Evolutionary conservation across 345 rosid species (phyloP), one percentile per base, ranked within the genome.

Genomic region (Lumnitzera littorea): DNA sequence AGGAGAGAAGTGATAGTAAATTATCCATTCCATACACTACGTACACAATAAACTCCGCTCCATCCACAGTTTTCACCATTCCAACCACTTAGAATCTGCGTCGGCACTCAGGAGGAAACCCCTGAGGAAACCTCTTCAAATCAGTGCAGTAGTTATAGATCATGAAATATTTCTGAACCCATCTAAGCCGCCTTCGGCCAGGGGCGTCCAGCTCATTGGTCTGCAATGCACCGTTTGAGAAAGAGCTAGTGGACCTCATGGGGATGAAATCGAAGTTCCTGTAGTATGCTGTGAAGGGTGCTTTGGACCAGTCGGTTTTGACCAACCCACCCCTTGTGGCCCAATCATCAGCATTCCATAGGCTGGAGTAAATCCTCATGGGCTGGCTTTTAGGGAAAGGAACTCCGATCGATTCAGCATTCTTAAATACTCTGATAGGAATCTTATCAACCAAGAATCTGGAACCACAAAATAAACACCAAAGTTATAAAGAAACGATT

Each of bases 271-370:
- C 66, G 50, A 84, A 70, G 47, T 77, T 77, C 55, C 80, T 72
- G 69, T 74, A 82, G 1, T 81, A 70, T 15, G 85, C 83, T 20
- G 82, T 83, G 66, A 83, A 83, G 24, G 88, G 88, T 31, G 85
- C 83, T 70, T 75, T 62, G 20, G 73, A 71, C 88, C 88, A 80
- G 60, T 83, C 85, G 1, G 81, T 78, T 70, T 80, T 83, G n/a
- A 83, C 66, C 20, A 73, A 65, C 10, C 85, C 88, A 15, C 85
- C 88, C 64, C 85, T 72, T 2, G 87, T 82, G 13, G 87, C 87
- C 87, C 87, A 80, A 25, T 76, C 83, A 24, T 80, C 88, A 3
- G 78, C 88, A 58, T 83, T 79, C 87, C 87, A 82, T 1, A 80
- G 75, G 58, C 88, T 82, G 0, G 87, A 82, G 52, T 80, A 76